A percentile compares a stretch with the other conserved stretches of the same genome.
Conservation (phyloP, 305 asterid genomes). For the Coffea humblotiana region DNA sequence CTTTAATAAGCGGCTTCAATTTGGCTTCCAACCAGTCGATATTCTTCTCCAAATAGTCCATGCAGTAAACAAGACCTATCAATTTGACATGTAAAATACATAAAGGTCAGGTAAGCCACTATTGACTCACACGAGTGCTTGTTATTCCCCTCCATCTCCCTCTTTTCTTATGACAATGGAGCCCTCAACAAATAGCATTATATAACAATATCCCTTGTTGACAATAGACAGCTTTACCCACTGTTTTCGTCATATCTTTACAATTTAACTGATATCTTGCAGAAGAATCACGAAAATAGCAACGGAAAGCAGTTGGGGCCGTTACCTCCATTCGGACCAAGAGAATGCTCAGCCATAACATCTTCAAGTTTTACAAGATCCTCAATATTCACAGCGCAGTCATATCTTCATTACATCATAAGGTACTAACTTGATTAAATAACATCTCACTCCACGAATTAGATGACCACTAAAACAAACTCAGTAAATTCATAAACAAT, state of each 20-base stretch:
- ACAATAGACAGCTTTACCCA: background rate
- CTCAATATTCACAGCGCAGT: slow-evolving; percentile 89
- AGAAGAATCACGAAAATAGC: background rate
- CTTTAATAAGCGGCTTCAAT: slow-evolving; percentile 84
- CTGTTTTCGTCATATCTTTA: background rate
- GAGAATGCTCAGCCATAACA: slow-evolving; percentile 92
- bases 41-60: slow-evolving; percentile 93
- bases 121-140: background rate
- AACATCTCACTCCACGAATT: background rate
- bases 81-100: slow-evolving; percentile 15
- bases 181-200: background rate
- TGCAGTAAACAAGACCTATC: slow-evolving; percentile 91
- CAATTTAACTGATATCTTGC: background rate
- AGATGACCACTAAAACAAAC: background rate
- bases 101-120: slow-evolving; percentile 2
- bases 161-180: background rate
- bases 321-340: slow-evolving; percentile 99
- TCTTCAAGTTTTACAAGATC: slow-evolving; percentile 85
- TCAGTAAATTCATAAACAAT: background rate
- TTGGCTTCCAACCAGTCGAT: slow-evolving; percentile 90
- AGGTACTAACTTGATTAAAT: slow-evolving; percentile 40
- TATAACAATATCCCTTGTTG: background rate
- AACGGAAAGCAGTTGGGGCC: slow-evolving; percentile 14
- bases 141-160: background rate
- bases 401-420: slow-evolving; percentile 60